Evolutionary conservation across 1,284 basidiomycete genomes (phyloP).

Genomic region (Fomitopsis schrenkii): DNA sequence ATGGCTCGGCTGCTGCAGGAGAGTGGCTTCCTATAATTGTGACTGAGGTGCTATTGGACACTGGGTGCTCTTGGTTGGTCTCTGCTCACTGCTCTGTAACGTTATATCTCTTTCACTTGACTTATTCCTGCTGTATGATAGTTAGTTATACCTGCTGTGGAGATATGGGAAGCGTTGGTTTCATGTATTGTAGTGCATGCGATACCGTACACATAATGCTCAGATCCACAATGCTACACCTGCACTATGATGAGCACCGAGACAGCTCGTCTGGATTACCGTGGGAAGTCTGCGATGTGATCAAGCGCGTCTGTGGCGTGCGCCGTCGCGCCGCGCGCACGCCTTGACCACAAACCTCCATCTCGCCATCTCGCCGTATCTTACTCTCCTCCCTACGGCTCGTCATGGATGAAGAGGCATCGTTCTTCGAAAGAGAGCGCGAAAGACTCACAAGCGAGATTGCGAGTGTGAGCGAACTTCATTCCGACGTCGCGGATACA

Average conservation of each 20-base stretch:
- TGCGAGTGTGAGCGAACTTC: slow-evolving; percentile 47
- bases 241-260: neutral
- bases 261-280: neutral
- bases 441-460: slow-evolving; percentile 72
- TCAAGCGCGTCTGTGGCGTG: neutral
- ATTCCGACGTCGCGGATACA: neutral
- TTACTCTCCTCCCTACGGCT: neutral
- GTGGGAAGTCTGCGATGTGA: neutral
- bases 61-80: slow-evolving; percentile 1
- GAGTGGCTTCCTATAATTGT: slow-evolving; percentile 72
- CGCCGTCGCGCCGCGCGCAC: neutral
- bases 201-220: neutral
- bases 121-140: slow-evolving; percentile 21
- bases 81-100: slow-evolving; percentile 6
- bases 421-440: slow-evolving; percentile 78
- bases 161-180: slow-evolving; percentile 18
- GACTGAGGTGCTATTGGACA: neutral
- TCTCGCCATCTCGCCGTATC: neutral
- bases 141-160: slow-evolving; percentile 19
- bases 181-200: neutral
- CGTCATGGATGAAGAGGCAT: slow-evolving; percentile 44
- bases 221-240: neutral
- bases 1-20: slow-evolving; percentile 87
- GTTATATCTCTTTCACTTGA: slow-evolving; percentile 17
- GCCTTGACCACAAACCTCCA: neutral